A percentile compares a stretch with the other conserved stretches of the same genome.
These are phyloP conservation scores for Stramenopiles sp. DNA, from an alignment of 352 stramenopile species.

Conservation along the genomic window DNA sequence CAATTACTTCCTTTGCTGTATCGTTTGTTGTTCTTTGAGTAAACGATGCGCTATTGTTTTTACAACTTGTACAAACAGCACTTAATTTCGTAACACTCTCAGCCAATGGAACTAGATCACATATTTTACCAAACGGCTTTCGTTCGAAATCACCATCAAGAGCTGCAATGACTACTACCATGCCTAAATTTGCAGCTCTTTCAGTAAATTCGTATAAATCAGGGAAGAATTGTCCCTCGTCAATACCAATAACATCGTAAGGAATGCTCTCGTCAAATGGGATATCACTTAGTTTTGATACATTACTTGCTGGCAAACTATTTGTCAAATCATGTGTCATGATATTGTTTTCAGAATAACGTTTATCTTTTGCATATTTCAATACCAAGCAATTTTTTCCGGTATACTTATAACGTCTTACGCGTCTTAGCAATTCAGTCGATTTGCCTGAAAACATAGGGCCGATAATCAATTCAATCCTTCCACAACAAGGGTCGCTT, in stretches of 20 bases:
- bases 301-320: constrained; percentile 25
- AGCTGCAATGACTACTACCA: constrained; percentile 36
- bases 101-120: constrained; percentile 39
- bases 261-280: constrained; percentile 35
- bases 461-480: constrained; percentile 52
- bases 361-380: constrained; percentile 48
- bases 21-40: constrained; percentile 42
- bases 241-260: constrained; percentile 56
- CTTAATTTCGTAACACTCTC: constrained; percentile 56
- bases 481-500: constrained; percentile 16
- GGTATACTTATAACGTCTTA: constrained; percentile 47
- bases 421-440: constrained; percentile 53
- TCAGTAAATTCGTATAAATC: constrained; percentile 51
- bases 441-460: constrained; percentile 65
- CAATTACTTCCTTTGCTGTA: constrained; percentile 47
- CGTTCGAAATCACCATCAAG: constrained; percentile 30
- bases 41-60: constrained; percentile 42
- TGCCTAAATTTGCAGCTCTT: constrained; percentile 37
- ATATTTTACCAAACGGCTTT: constrained; percentile 41
- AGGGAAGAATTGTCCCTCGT: constrained; percentile 58
- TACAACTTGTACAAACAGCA: constrained; percentile 49
- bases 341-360: constrained; percentile 32
- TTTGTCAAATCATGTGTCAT: constrained; percentile 45
- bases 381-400: constrained; percentile 48
- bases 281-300: constrained; percentile 29